phyloP scores from a whole-genome alignment of 2,329 filamentous ascomycete species.

The Aspergillus awamori region DNA sequence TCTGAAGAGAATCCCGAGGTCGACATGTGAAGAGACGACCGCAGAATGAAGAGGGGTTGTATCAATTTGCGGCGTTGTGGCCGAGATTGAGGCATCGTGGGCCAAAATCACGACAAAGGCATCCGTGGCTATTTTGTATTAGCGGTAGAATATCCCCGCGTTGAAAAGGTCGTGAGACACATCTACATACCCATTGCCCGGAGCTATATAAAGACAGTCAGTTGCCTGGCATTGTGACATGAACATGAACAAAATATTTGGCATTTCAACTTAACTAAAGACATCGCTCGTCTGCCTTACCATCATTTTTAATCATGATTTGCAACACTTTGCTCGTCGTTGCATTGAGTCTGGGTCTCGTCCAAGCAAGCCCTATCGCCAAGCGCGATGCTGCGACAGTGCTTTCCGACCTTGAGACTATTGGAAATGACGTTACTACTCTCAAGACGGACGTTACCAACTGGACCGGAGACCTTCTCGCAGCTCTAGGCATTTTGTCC shows the following conservation, averaged over 20 bases:
- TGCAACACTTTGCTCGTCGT: neutral
- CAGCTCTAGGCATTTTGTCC: neutral
- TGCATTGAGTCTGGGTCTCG: neutral
- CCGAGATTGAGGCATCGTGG: neutral
- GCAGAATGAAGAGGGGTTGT: neutral
- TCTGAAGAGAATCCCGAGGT: neutral
- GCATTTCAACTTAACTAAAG: neutral
- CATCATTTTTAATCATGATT: neutral
- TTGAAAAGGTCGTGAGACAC: neutral
- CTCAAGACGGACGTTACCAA: neutral
- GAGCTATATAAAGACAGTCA: neutral
- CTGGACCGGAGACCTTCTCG: neutral
- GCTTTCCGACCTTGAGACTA: neutral
- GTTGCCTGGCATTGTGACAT: neutral
- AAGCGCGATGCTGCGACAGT: slow-evolving; percentile 1
- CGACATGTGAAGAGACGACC: neutral
- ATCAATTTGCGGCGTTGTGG: neutral
- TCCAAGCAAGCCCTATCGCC: neutral
- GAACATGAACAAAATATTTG: neutral
- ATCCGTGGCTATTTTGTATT: slow-evolving; percentile 4
- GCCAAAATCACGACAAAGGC: neutral
- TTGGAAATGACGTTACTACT: neutral
- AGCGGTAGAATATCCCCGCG: neutral
- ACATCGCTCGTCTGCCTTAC: neutral
- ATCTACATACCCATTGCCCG: too few species aligned